Conservation (phyloP, 345 rosid genomes). For the Citrus sp. region DNA sequence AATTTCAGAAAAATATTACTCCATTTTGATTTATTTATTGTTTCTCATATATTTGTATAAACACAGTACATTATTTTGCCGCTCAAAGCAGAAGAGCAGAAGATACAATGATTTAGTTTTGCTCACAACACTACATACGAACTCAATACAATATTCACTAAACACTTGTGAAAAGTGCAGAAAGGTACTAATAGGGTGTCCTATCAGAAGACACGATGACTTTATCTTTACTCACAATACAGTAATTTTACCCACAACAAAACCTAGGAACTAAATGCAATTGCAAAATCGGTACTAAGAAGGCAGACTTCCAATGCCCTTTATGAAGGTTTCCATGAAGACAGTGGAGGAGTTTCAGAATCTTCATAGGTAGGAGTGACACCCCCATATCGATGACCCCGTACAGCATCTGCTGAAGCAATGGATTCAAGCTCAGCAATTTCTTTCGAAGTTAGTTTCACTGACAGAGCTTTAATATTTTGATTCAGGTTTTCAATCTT, state of each 20-base stretch:
- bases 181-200: too few species aligned
- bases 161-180: too few species aligned
- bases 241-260: neutral
- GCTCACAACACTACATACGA: too few species aligned
- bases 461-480: slow-evolving; percentile 23
- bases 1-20: too few species aligned
- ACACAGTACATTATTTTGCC: too few species aligned
- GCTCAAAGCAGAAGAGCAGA: too few species aligned
- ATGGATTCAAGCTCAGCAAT: slow-evolving; percentile 27
- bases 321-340: slow-evolving; percentile 46
- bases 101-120: too few species aligned
- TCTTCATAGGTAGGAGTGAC: slow-evolving; percentile 18
- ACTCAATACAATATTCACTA: too few species aligned
- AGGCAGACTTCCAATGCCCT: neutral
- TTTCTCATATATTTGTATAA: too few species aligned
- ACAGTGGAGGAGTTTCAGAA: slow-evolving; percentile 49
- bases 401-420: slow-evolving; percentile 17
- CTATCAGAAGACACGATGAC: too few species aligned
- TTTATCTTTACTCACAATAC: too few species aligned
- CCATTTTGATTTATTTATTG: too few species aligned
- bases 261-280: neutral
- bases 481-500: slow-evolving; percentile 44
- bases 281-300: neutral
- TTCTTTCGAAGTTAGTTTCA: slow-evolving; percentile 17
- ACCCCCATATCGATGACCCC: slow-evolving; percentile 24